A percentile compares a stretch with the other conserved stretches of the same genome.
Conservation (phyloP, 164 flowering plant genomes). For the Buxus sempervirens region DNA sequence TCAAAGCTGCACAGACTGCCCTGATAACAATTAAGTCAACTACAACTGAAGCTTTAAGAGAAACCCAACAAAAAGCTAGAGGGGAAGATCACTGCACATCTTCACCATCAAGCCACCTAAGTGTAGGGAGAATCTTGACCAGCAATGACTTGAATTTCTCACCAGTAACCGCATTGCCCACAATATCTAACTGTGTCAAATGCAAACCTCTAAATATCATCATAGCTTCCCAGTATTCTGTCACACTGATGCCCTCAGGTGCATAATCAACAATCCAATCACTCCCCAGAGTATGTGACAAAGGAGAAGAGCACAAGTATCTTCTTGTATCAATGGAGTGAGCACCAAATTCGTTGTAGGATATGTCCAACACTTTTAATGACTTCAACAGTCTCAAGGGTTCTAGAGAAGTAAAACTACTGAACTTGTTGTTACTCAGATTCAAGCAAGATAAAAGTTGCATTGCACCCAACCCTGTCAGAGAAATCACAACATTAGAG, state of each 20-base stretch:
- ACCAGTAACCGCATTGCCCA: constrained; percentile 53
- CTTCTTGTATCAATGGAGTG: constrained; percentile 75
- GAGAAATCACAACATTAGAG: background rate
- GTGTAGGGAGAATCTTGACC: constrained; percentile 43
- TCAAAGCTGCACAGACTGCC: constrained; percentile 95
- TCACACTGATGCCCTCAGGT: constrained; percentile 15
- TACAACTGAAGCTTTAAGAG: constrained; percentile 17
- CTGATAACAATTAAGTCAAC: constrained; percentile 62
- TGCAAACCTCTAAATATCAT: constrained; percentile 49
- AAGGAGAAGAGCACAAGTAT: constrained; percentile 69
- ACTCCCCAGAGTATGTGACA: constrained; percentile 42
- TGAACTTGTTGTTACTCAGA: constrained; percentile 63
- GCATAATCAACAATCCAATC: constrained; percentile 27
- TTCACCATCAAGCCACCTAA: constrained; percentile 66
- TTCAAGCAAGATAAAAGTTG: constrained; percentile 71
- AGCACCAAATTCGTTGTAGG: constrained; percentile 76
- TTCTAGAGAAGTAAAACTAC: constrained; percentile 68
- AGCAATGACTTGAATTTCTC: constrained; percentile 47
- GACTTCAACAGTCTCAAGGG: constrained; percentile 59
- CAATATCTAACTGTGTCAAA: constrained; percentile 59
- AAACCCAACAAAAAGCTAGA: constrained; percentile 2
- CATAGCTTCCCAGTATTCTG: constrained; percentile 58
- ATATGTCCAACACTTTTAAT: constrained; percentile 62
- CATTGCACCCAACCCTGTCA: constrained; percentile 80
- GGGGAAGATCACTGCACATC: constrained; percentile 23